A percentile compares a stretch with the other conserved stretches of the same genome.
Evolutionary conservation across 768 basidiomycete species (phyloP).

Genomic region (Leccinum truebloodii): DNA sequence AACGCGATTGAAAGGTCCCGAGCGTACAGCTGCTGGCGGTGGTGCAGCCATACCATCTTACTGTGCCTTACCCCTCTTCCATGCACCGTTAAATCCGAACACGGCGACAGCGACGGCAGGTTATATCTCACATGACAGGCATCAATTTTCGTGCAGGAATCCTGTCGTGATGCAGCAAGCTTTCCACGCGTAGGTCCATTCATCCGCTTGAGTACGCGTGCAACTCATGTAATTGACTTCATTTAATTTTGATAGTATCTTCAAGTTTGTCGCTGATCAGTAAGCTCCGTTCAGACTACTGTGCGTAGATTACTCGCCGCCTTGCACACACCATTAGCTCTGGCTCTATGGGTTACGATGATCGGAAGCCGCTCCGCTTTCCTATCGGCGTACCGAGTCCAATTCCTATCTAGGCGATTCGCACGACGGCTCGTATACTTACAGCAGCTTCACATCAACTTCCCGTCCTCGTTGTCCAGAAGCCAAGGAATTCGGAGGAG

Average conservation of each 20-base stretch:
- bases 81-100: constrained; percentile 35
- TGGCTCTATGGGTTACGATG: constrained; percentile 46
- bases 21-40: constrained; percentile 44
- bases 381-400: constrained; percentile 52
- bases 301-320: not conserved
- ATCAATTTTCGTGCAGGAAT: constrained; percentile 53
- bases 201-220: not conserved
- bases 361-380: constrained; percentile 50
- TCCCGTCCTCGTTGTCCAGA: constrained; percentile 37
- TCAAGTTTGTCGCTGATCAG: constrained; percentile 48
- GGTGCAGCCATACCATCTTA: constrained; percentile 50
- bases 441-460: constrained; percentile 36
- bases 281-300: constrained; percentile 12
- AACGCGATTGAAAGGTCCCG: constrained; percentile 41
- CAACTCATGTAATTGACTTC: not conserved
- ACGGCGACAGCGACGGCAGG: constrained; percentile 35
- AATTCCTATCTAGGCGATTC: constrained; percentile 60
- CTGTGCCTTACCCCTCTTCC: constrained; percentile 56
- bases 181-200: constrained; percentile 55
- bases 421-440: constrained; percentile 41
- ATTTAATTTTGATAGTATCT: constrained; percentile 39
- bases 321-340: constrained; percentile 38
- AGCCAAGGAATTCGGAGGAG: constrained; percentile 59
- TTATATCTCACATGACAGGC: constrained; percentile 58
- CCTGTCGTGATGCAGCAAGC: constrained; percentile 54